Conservation (phyloP, 2,329 filamentous ascomycete genomes). For the Cladosporium cucumerinum region DNA sequence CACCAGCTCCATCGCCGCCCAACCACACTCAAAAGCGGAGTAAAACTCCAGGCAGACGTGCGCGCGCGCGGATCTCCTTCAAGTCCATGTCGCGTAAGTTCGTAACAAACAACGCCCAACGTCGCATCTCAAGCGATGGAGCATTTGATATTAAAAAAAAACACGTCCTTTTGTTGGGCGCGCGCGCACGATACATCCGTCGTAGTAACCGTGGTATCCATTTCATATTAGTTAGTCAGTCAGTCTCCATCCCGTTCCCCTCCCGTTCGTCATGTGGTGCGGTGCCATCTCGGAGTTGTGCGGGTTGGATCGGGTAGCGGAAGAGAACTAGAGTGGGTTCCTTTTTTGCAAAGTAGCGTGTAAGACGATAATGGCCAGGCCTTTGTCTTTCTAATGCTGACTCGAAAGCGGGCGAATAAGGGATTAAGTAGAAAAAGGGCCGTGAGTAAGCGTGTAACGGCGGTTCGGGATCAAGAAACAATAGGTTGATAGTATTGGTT, state of each 20-base stretch:
- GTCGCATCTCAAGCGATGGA: not conserved
- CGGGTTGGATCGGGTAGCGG: not conserved
- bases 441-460: not conserved
- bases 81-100: not conserved
- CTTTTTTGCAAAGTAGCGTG: not conserved
- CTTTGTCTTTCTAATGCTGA: not conserved
- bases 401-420: not conserved
- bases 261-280: not conserved
- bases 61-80: not conserved
- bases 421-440: not conserved
- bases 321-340: not conserved
- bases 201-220: not conserved
- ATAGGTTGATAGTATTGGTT: not conserved
- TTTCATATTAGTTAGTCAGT: not conserved
- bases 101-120: not conserved
- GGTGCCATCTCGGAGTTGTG: not conserved
- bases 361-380: not conserved
- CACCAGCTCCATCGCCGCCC: not conserved
- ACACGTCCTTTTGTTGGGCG: not conserved
- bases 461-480: not conserved
- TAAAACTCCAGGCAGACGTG: not conserved
- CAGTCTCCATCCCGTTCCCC: not conserved
- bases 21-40: not conserved
- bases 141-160: not conserved
- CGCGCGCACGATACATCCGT: not conserved